Evolutionary conservation across 163 green algal genomes (phyloP).

Genomic region (Scenedesmus sp.): DNA sequence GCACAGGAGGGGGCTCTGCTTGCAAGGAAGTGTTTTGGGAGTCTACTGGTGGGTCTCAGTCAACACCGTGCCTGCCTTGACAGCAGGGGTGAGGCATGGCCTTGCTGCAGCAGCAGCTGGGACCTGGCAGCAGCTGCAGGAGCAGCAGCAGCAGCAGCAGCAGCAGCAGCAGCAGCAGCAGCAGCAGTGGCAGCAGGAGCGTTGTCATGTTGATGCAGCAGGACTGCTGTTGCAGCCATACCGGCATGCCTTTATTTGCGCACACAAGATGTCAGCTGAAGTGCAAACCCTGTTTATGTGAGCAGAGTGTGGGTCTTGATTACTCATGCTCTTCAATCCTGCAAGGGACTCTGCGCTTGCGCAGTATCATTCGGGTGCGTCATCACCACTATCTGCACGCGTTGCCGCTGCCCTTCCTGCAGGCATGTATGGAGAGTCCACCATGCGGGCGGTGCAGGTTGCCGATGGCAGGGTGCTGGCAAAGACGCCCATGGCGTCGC

Average conservation of each 20-base stretch:
- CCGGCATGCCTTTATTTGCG: too few relatives aligned
- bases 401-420: conserved; percentile 1
- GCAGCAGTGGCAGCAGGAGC: neutral
- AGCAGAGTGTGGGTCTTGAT: neutral
- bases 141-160: conserved; percentile 20
- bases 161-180: conserved; percentile 19
- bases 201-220: neutral
- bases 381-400: neutral
- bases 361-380: neutral
- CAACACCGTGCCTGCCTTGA: neutral
- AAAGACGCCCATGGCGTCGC: conserved; percentile 41
- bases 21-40: conserved; percentile 80
- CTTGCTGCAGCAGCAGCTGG: neutral
- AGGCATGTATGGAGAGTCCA: conserved; percentile 77
- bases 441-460: conserved; percentile 74
- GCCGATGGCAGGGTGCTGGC: conserved; percentile 67
- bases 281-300: too few relatives aligned
- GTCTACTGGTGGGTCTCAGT: conserved; percentile 66
- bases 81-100: neutral
- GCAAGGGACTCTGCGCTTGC: neutral
- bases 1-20: neutral
- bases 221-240: neutral
- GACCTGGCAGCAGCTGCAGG: neutral
- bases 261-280: too few relatives aligned
- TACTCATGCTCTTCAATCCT: neutral